Evolutionary conservation across 768 basidiomycete genomes (phyloP).

Genomic region (Mycena amicta): DNA sequence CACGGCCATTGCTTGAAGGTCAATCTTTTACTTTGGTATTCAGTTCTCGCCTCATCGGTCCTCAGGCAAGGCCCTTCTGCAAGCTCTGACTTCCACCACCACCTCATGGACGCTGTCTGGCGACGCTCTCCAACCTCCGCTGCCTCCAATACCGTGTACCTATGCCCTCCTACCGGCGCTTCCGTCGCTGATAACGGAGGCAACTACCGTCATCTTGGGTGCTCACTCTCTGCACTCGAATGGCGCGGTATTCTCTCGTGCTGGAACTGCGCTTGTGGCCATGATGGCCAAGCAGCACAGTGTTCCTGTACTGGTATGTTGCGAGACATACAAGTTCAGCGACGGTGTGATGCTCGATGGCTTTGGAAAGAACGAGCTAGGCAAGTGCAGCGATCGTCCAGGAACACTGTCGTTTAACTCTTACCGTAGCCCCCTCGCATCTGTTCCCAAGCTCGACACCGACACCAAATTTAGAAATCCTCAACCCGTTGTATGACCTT

Average conservation of each 20-base stretch:
- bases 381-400: slow-evolving; percentile 44
- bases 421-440: slow-evolving; percentile 37
- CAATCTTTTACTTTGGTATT: neutral
- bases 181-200: slow-evolving; percentile 76
- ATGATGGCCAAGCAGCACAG: slow-evolving; percentile 92
- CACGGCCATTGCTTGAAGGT: slow-evolving; percentile 94
- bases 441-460: slow-evolving; percentile 39
- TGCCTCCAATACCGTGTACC: slow-evolving; percentile 74
- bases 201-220: slow-evolving; percentile 85
- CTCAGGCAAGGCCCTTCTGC: slow-evolving; percentile 77
- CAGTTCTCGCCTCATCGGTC: slow-evolving; percentile 1
- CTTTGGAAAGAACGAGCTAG: slow-evolving; percentile 95
- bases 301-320: slow-evolving; percentile 94
- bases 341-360: slow-evolving; percentile 91
- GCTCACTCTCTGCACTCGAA: slow-evolving; percentile 95
- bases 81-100: slow-evolving; percentile 60
- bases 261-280: slow-evolving; percentile 93
- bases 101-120: slow-evolving; percentile 28
- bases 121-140: slow-evolving; percentile 23
- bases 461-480: slow-evolving; percentile 64
- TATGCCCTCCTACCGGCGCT: slow-evolving; percentile 91
- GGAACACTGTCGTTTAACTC: too few relatives aligned
- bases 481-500: slow-evolving; percentile 92
- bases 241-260: slow-evolving; percentile 90
- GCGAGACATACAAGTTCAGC: slow-evolving; percentile 98